phyloP scores from a whole-genome alignment of 2,329 filamentous ascomycete species.

The Trichophyton equinum region DNA sequence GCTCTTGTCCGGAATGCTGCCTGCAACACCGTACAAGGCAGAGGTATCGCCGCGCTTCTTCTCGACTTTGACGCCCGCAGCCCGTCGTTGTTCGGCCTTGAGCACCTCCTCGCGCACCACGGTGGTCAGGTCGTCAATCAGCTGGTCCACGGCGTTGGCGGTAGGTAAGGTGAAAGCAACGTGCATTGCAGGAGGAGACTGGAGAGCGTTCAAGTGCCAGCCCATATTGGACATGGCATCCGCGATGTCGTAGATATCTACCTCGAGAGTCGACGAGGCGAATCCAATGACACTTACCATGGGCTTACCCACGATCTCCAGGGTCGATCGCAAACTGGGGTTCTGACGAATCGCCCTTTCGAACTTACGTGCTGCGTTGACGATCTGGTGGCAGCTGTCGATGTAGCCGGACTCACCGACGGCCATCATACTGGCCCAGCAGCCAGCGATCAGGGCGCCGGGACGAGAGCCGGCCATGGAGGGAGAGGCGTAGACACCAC shows the following conservation, averaged over 20 bases:
- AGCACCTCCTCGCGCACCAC: constrained; percentile 58
- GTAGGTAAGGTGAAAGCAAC: constrained; percentile 86
- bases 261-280: constrained; percentile 51
- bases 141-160: constrained; percentile 63
- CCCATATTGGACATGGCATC: constrained; percentile 74
- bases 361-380: constrained; percentile 74
- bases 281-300: constrained; percentile 88
- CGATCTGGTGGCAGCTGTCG: constrained; percentile 73
- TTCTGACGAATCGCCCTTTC: constrained; percentile 59
- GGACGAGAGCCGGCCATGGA: constrained; percentile 84
- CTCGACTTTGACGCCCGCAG: constrained; percentile 43
- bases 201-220: constrained; percentile 93
- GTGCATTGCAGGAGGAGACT: constrained; percentile 84
- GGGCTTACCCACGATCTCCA: constrained; percentile 71
- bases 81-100: constrained; percentile 58
- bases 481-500: constrained; percentile 89
- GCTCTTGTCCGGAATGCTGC: constrained; percentile 88
- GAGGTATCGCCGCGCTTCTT: constrained; percentile 56
- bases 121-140: constrained; percentile 56
- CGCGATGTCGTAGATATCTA: constrained; percentile 89
- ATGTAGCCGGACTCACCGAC: constrained; percentile 83
- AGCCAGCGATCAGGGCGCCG: constrained; percentile 86
- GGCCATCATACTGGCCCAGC: constrained; percentile 85
- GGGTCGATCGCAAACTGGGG: constrained; percentile 55
- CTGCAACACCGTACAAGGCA: constrained; percentile 87